Conservation (phyloP, 2,329 filamentous ascomycete species). For the Pseudocercospora cruenta region DNA sequence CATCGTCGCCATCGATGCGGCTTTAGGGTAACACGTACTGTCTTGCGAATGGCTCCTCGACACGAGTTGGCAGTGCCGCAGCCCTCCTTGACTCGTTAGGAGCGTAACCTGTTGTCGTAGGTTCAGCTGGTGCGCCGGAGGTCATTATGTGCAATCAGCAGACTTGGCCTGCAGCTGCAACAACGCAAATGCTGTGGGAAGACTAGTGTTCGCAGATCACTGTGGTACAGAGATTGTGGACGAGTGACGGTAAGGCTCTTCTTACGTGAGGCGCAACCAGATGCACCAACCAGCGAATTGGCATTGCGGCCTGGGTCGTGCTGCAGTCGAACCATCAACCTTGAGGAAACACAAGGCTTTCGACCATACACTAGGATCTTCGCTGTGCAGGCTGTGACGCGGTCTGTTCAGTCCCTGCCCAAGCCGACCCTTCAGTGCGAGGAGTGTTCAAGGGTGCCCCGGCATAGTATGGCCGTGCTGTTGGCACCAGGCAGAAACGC, state of each 20-base stretch:
- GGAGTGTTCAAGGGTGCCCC: conserved; percentile 25
- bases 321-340: conserved; percentile 32
- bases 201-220: conserved; percentile 31
- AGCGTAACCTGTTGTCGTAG: conserved; percentile 32
- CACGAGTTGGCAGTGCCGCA: conserved; percentile 29
- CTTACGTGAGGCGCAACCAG: conserved; percentile 31
- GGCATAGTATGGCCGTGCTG: conserved; percentile 19
- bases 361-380: conserved; percentile 28
- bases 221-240: conserved; percentile 30
- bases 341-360: conserved; percentile 28
- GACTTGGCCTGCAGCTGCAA: conserved; percentile 29
- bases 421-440: conserved; percentile 22
- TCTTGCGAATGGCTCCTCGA: conserved; percentile 31
- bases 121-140: conserved; percentile 29
- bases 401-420: conserved; percentile 27
- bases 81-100: conserved; percentile 32
- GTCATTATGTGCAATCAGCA: conserved; percentile 32
- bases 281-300: conserved; percentile 31
- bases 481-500: conserved; percentile 23
- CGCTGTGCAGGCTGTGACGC: conserved; percentile 32
- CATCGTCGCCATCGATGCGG: conserved; percentile 10
- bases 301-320: conserved; percentile 31
- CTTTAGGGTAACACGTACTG: conserved; percentile 24
- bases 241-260: conserved; percentile 27
- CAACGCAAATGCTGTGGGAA: conserved; percentile 27